Evolutionary conservation across 345 rosid species (phyloP), one percentile per base, ranked within the genome.

Genomic region (Gossypium sturtianum): DNA sequence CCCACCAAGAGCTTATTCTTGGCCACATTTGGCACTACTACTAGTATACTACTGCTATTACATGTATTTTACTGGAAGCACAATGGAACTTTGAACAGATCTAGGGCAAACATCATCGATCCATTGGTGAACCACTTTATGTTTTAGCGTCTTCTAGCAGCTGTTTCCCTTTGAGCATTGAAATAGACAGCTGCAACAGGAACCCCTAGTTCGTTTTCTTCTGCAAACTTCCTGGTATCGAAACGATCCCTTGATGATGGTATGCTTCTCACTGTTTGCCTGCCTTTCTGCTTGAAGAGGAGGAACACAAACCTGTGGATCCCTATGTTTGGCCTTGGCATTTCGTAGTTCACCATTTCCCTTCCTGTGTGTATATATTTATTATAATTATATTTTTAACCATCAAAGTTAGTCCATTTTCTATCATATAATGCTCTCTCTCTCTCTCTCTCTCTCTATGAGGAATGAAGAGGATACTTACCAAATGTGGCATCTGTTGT

Each of bases 261-360:
- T n/a, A 80, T 51, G 17, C 29, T 81, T 61, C 73, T 77, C 49
- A 84, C 86, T 43, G 85, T 77, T 68, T 87, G 86, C 77, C 98
- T 82, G 12, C 88, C 70, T 60, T 80, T 88, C 83, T 94, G 98
- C 83, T 86, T 89, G 87, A 89, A 94, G 23, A 94, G 80, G 9
- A 94, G 70, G 78, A 89, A 92, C 83, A 89, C 98, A 61, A 86
- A 94, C 83, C 98, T 86, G 77, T 94, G 98, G 44, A 94, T 94
- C 72, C 98, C 98, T 76, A 94, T 94, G 85, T 84, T 92, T 44
- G 98, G 98, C 87, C 87, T 80, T n/a, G 98, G 97, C 84, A 87
- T 87, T 80, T 94, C 98, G 76, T 94, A 94, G 79, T 74, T 86
- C 83, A 92, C 84, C 72, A 83, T 74, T 71, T 92, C 97, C 44